These are phyloP conservation scores for Crithidia expoeki DNA, from an alignment of 208 protist genomes.

Conservation along the genomic window DNA sequence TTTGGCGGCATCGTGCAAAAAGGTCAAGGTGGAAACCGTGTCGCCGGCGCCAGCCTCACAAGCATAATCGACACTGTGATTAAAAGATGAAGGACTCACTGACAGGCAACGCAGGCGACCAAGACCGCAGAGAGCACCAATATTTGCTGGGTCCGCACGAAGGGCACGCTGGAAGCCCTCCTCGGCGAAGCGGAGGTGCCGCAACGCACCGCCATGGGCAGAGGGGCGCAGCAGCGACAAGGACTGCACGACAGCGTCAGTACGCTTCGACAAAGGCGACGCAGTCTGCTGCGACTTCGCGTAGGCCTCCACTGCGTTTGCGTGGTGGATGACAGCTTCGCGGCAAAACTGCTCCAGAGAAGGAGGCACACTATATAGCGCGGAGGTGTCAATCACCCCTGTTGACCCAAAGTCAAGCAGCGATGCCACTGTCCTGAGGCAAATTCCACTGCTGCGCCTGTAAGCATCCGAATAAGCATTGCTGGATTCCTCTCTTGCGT, in stretches of 20 bases:
- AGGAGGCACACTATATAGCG: conserved; percentile 13
- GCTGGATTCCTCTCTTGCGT: neutral
- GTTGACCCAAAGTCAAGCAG: conserved; percentile 13
- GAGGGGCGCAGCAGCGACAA: neutral
- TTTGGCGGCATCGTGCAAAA: neutral
- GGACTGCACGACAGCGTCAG: neutral
- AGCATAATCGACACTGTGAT: neutral
- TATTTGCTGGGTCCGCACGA: conserved; percentile 36
- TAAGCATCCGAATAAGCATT: neutral
- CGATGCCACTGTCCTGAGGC: neutral
- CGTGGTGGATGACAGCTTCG: conserved; percentile 24
- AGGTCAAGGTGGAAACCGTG: neutral
- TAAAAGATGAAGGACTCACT: neutral
- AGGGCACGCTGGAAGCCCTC: conserved; percentile 53
- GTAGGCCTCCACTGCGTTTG: conserved; percentile 10
- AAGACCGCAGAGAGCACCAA: conserved; percentile 60
- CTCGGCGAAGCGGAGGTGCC: conserved; percentile 40
- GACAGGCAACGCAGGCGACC: conserved; percentile 52
- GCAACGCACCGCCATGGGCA: neutral
- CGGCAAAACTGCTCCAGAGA: conserved; percentile 13
- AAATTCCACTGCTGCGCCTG: neutral
- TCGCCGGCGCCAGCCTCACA: neutral
- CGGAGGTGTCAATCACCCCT: conserved; percentile 22
- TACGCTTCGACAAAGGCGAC: neutral
- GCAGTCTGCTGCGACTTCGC: neutral